Conservation (phyloP, 1,139 yeast species). For the Schizosaccharomyces versatilis region DNA sequence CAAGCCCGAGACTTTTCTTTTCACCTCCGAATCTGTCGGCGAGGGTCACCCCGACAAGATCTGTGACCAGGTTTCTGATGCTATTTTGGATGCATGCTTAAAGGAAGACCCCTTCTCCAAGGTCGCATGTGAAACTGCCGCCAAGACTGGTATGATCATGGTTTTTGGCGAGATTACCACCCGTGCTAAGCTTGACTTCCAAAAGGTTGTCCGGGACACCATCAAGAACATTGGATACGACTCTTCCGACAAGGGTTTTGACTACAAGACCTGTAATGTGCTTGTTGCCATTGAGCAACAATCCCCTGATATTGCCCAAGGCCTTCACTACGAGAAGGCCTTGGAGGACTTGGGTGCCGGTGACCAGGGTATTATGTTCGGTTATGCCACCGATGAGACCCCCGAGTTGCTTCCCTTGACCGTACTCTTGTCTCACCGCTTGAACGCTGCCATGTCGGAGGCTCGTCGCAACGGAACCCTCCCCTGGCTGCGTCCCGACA, state of each 20-base stretch:
- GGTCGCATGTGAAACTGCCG: constrained; percentile 98
- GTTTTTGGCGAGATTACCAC: constrained; percentile 98
- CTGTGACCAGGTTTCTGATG: constrained; percentile 98
- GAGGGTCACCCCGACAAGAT: constrained; percentile 22
- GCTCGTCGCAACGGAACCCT: constrained; percentile 93
- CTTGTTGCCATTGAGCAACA: constrained; percentile 98
- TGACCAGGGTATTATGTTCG: constrained; percentile 98
- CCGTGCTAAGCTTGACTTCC: constrained; percentile 84
- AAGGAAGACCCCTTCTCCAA: constrained; percentile 89
- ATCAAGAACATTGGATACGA: constrained; percentile 97
- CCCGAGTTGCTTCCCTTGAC: constrained; percentile 94
- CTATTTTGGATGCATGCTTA: constrained; percentile 92
- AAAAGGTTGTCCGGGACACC: constrained; percentile 91
- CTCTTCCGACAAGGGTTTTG: constrained; percentile 87
- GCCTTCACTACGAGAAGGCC: constrained; percentile 91
- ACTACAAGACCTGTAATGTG: constrained; percentile 97
- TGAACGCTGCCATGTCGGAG: constrained; percentile 86
- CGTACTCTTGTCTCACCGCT: constrained; percentile 78
- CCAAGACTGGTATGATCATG: constrained; percentile 94
- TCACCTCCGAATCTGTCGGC: constrained; percentile 11
- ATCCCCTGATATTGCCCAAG: constrained; percentile 97
- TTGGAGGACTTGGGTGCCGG: constrained; percentile 98
- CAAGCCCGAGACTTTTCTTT: constrained; percentile 7
- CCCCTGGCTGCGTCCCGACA: constrained; percentile 96
- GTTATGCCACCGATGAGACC: constrained; percentile 97